Conservation (phyloP, 768 basidiomycete genomes). For the Thelephora aurantiotincta region DNA sequence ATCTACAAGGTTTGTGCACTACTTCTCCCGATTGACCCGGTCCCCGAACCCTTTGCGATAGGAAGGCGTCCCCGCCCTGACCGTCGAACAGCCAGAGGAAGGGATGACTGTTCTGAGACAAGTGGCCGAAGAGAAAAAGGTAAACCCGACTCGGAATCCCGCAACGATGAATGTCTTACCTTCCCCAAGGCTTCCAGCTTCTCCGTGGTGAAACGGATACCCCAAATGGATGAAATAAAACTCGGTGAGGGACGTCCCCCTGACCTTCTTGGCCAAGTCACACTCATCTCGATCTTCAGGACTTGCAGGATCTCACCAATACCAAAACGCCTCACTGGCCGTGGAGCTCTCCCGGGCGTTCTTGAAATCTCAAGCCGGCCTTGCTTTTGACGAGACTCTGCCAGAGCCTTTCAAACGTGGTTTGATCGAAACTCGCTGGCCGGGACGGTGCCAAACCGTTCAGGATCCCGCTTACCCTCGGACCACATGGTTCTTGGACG, state of each 20-base stretch:
- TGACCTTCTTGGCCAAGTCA: neutral
- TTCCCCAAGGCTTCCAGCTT: slow-evolving; percentile 50
- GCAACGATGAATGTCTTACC: neutral
- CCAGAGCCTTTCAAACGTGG: slow-evolving; percentile 43
- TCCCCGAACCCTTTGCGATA: slow-evolving; percentile 14
- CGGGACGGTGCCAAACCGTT: slow-evolving; percentile 86
- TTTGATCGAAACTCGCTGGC: slow-evolving; percentile 68
- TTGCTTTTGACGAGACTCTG: slow-evolving; percentile 22
- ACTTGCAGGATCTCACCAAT: slow-evolving; percentile 75
- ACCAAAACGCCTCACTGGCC: slow-evolving; percentile 79
- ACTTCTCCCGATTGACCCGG: neutral
- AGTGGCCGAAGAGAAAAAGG: slow-evolving; percentile 55
- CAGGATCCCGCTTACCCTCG: slow-evolving; percentile 35
- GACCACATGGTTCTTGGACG: slow-evolving; percentile 84
- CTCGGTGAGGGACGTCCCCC: slow-evolving; percentile 34
- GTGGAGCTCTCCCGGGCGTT: slow-evolving; percentile 58
- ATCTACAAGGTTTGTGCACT: slow-evolving; percentile 70
- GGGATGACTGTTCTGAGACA: slow-evolving; percentile 54
- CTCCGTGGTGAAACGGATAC: slow-evolving; percentile 36
- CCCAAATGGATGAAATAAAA: slow-evolving; percentile 36
- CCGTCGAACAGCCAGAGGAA: slow-evolving; percentile 62
- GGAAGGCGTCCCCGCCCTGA: slow-evolving; percentile 76
- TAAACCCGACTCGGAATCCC: slow-evolving; percentile 14
- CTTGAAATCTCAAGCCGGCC: slow-evolving; percentile 24
- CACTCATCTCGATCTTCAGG: slow-evolving; percentile 29